Evolutionary conservation across 116 monocot genomes (phyloP).

Genomic region (Zostera marina): DNA sequence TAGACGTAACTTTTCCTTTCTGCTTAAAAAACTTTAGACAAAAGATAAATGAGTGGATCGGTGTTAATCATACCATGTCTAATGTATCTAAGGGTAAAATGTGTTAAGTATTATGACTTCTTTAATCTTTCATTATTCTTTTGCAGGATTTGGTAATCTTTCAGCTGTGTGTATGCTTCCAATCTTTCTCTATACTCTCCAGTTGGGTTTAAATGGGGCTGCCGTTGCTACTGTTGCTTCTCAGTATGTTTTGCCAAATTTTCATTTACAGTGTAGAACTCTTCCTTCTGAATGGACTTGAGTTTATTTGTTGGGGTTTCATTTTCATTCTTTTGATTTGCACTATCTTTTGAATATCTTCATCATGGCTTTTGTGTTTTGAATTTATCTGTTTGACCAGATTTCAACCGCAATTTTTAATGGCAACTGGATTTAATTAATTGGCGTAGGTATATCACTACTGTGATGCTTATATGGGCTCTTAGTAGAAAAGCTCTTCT

Average conservation of each 20-base stretch:
- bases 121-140: not conserved
- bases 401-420: not conserved
- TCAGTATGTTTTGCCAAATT: slow-evolving; percentile 39
- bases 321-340: too few relatives aligned
- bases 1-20: too few relatives aligned
- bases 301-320: too few relatives aligned
- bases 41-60: too few relatives aligned
- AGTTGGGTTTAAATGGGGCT: slow-evolving; percentile 76
- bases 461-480: slow-evolving; percentile 50
- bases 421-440: not conserved
- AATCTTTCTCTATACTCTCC: slow-evolving; percentile 46
- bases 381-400: not conserved
- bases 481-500: slow-evolving; percentile 72
- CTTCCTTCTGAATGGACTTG: not conserved
- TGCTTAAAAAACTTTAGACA: too few relatives aligned
- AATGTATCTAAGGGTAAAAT: too few relatives aligned
- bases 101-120: too few relatives aligned
- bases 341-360: not conserved
- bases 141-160: slow-evolving; percentile 46
- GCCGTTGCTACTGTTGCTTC: slow-evolving; percentile 81
- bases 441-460: slow-evolving; percentile 57
- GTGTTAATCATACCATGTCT: too few relatives aligned
- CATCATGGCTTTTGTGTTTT: not conserved
- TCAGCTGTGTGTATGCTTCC: slow-evolving; percentile 66
- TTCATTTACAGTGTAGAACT: not conserved